These are phyloP conservation scores for Dryadomyces quercus-mongolicae DNA, from an alignment of 2,329 filamentous ascomycete genomes.

Conservation along the genomic window DNA sequence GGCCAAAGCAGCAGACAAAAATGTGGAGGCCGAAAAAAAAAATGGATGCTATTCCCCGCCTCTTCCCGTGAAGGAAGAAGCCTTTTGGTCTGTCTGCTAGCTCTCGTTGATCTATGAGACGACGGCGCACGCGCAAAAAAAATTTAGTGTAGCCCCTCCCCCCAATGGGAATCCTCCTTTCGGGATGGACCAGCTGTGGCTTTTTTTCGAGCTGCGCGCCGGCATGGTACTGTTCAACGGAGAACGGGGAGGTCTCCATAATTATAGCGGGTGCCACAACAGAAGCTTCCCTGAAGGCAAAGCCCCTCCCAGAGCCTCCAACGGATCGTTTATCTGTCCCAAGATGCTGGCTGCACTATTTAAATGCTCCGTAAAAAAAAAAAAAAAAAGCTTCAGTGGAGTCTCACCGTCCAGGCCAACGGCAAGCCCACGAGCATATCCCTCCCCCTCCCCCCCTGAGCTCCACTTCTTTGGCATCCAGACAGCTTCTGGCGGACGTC, in stretches of 20 bases:
- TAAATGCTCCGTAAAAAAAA: neutral
- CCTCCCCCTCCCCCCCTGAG: neutral
- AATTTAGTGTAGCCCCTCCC: neutral
- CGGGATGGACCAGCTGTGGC: neutral
- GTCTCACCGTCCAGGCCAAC: neutral
- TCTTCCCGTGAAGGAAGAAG: neutral
- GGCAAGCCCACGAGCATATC: neutral
- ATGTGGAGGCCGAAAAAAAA: neutral
- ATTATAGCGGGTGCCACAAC: slow-evolving; percentile 2
- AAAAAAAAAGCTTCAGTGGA: neutral
- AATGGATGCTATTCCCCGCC: neutral
- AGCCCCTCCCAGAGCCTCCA: slow-evolving; percentile 3
- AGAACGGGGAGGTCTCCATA: neutral
- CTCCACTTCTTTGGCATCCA: neutral
- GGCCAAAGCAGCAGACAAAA: neutral
- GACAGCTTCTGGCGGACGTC: neutral
- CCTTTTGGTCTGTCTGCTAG: neutral
- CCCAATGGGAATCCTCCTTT: neutral
- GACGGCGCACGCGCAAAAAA: neutral
- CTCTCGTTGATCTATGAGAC: neutral
- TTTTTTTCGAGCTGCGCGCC: neutral
- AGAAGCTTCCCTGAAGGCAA: neutral
- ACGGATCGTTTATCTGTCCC: neutral
- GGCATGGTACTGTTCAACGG: neutral
- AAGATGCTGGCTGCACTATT: neutral